Evolutionary conservation across 2,329 filamentous ascomycete species (phyloP), one percentile per base, ranked within the genome.

Genomic region (Fusarium proliferatum): DNA sequence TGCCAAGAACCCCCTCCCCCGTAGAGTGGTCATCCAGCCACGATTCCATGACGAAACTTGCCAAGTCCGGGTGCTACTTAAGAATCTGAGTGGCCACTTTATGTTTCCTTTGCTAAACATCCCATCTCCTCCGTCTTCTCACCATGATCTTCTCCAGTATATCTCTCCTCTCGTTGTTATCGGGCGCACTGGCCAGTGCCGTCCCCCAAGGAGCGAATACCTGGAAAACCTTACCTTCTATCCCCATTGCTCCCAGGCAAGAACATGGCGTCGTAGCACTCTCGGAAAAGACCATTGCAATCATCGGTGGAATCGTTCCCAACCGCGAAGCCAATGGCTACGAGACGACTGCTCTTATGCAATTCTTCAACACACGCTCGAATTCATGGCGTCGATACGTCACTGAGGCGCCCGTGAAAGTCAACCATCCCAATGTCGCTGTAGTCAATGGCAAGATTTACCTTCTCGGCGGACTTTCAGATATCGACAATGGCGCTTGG

Each of bases 391-490:
- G 52, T 76, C 58, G 52, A 15, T 52, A 56, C 4, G 77, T 69
- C 3, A 71, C 81, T 0, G 72, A 79, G 9, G 61, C 80, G 0
- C 83, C 83, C 0, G 48, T 77, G 0, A 49, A 74, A 9, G 67
- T 82, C 6, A 84, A 83, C 53, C 83, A 85, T 59, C 75, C 79
- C 51, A 85, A 85, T 57, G 79, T 78, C 26, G 83, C 80, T 11
- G 79, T 73, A 0, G 75, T 82, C 5, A 65, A 80, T 48, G 79
- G 79, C 49, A 82, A 81, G 60, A 76, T 85, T 17, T 85, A 84
- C 61, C 55, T 85, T 1, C 74, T 85, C 5, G 83, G 84, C 10
- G 83, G 81, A 0, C 76, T 85, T 3, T 71, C 71, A 4, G 75
- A 71, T 12, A 72, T 71, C 8, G 46, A 64, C 17, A 67, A 77